These are phyloP conservation scores for Aspergillus bombycis DNA, from an alignment of 2,329 filamentous ascomycete species.

Conservation along the genomic window DNA sequence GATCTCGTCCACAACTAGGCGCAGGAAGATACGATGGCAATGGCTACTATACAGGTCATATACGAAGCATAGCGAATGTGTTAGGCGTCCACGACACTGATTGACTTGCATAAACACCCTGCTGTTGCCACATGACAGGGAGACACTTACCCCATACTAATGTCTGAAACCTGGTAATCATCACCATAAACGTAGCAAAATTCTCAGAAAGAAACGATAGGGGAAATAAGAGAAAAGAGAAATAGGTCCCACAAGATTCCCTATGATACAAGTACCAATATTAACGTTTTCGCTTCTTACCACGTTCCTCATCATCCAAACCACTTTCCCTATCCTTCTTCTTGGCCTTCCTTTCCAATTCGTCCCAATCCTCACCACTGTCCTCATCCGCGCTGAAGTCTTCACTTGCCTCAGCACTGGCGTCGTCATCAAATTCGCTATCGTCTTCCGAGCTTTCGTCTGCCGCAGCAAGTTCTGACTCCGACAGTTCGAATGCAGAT, in stretches of 20 bases:
- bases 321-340: constrained; percentile 62
- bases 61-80: background rate
- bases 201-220: background rate
- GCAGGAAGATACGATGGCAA: background rate
- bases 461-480: constrained; percentile 72
- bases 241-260: background rate
- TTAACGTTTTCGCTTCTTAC: constrained; percentile 76
- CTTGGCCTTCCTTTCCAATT: constrained; percentile 82
- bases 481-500: constrained; percentile 86
- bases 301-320: constrained; percentile 57
- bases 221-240: constrained; percentile 8
- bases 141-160: background rate
- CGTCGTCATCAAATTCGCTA: constrained; percentile 92
- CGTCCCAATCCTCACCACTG: constrained; percentile 91
- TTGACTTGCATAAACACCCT: too few species aligned
- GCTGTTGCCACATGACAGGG: background rate
- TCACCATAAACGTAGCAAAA: background rate
- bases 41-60: background rate
- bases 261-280: background rate
- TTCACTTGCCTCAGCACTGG: constrained; percentile 73
- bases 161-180: background rate
- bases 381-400: constrained; percentile 66
- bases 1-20: background rate
- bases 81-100: too few species aligned
- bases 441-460: constrained; percentile 86